Base-by-base conservation (phyloP, 2,329 filamentous ascomycete species). In the Keithomyces neogunnii region DNA sequence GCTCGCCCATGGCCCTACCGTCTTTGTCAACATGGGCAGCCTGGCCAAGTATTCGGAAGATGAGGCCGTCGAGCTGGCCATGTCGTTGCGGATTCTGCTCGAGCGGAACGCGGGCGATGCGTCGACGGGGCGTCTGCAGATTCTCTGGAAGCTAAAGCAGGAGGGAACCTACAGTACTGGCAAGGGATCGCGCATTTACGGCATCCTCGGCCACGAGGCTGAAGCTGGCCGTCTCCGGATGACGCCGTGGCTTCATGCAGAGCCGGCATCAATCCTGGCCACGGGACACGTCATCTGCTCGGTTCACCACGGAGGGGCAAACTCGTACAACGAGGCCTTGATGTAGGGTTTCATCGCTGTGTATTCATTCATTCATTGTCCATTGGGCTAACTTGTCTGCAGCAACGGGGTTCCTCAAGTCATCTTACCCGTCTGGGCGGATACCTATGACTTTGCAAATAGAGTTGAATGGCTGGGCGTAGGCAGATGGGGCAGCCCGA, bases 21-120 rank as follows among this genome's bases (percentile, higher is more conserved):
- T 79, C 0, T 66, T 75, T 13, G 65, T 78, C 35, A 77, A 74
- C 53, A 60, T 78, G 1, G 76, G 76, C 1, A 73, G 73, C 0
- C 63, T 69, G 3, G 59, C 63, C 43, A 58, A 56, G 0, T 58
- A 66, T 4, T 57, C 62, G 0, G 58, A 65, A 3, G 57, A 63
- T 0, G 64, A 70, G 43, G 71, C 69, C 0, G 44, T 62, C 7
- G 68, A 72, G 33, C 66, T 78, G 36, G 69, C 70, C 0, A 45
- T 42, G 0, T 69, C 68, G 0, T 35, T 78, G 3, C 62, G 61
- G 7, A 54, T 59, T 0, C 60, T 73, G 3, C 59, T 78, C 0
- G 59, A 69, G 6, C 19, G 19, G 19, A 19, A 19, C 19, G 47
- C 50, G 1, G 56, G 58, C 1, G 38, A 40, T 9, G 19, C 11